Evolutionary conservation across 2,329 filamentous ascomycete genomes (phyloP), one percentile per base, ranked within the genome.

Genomic region (Alternaria ethzedia): DNA sequence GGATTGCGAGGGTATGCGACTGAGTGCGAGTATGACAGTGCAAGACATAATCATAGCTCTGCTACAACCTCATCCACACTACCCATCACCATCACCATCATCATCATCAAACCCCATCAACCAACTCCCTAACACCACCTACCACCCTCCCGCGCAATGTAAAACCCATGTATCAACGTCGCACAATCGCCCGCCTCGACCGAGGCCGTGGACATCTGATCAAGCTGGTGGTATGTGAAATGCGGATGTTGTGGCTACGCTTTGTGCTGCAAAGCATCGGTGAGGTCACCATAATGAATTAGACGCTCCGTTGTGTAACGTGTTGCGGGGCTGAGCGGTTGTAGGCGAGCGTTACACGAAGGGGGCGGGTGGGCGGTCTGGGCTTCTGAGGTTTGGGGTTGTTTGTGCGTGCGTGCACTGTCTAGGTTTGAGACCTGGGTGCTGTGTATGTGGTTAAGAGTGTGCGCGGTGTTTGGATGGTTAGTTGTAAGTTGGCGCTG

Each of bases 321-420:
- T 44, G 11, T 20, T 28, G 47, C 52, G 44, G 11, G n/a, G 11
- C 52, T 55, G 52, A 26, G 26, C n/a, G 11, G 32, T 36, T 55
- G 61, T 65, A 64, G 41, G 55, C 60, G 61, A 51, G n/a, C 43
- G 56, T 68, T 54, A 57, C 63, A 65, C 64, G 5, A 36, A 45
- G 25, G n/a, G 41, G 36, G 45, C 44, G 59, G 57, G 26, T 46
- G 57, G 13, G 51, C 50, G 44, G n/a, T 41, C 44, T 54, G 13
- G 32, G 6, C 30, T 23, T 12, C 5, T 54, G 10, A 41, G 36
- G 15, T 9, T 32, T 21, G 47, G 20, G 26, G 47, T 7, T 32
- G 47, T 10, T 21, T 32, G n/a, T 13, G 12, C 10, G 20, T 50
- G 15, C 11, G 28, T 50, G 25, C 10, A 2, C 12, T 17, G 11